Evolutionary conservation across 1,284 basidiomycete genomes (phyloP), one percentile per base, ranked within the genome.

Genomic region (Phellinidium pouzarii): DNA sequence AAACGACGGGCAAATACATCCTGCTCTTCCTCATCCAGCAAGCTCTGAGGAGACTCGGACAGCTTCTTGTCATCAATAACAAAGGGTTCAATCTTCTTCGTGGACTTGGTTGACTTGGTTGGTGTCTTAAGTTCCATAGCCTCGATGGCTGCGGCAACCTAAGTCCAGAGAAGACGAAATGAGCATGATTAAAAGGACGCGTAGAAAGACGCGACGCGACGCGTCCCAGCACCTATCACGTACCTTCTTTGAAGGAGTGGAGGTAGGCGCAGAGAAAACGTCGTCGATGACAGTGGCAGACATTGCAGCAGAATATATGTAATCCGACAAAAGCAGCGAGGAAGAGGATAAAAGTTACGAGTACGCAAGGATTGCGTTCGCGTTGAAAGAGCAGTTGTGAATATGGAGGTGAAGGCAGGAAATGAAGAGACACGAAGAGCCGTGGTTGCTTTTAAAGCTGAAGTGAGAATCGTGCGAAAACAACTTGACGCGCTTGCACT

Each of bases 11-110:
- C 49, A 23, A 44, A 48, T 19, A 52, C 53, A 17, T 61, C 58
- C 26, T 53, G 9, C 58, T 48, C 64, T 65, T 45, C 67, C 58
- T 38, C 61, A 60, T 22, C 68, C 68, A 50, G 58, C 64, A 20
- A 62, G 64, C 27, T 60, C 63, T 47, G 56, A 36, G 50, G 55
- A 34, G 51, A 53, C 7, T 37, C 8, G 23, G 47, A 49, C 26
- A 46, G 38, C 27, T 57, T 41, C 40, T 42, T 45, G 36, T 53
- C 55, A 25, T 57, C 52, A 22, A 53, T 14, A 31, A 56, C 4
- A 37, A 48, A 26, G 5, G 45, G 25, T 14, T 56, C 47, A 19
- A 9, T 19, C 27, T 52, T 47, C 44, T 51, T 49, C 26, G 36
- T 12, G 14, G 29, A 29, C 31, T 37, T 48, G 19, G 36, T 12